phyloP scores from a whole-genome alignment of 768 basidiomycete genomes.

The Suillus hirtellus region DNA sequence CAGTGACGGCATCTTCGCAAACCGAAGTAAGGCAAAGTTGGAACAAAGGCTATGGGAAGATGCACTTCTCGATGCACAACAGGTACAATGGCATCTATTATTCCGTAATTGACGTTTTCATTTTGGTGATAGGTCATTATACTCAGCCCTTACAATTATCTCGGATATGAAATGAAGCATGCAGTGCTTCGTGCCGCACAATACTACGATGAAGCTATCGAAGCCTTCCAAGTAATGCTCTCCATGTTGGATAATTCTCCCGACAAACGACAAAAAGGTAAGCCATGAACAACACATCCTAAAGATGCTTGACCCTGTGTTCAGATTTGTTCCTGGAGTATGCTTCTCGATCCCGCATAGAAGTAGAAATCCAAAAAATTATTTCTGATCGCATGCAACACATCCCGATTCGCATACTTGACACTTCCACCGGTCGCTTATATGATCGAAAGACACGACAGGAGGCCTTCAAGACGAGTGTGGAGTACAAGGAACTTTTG shows the following conservation, averaged over 20 bases:
- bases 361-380: not conserved
- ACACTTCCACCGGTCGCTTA: not conserved
- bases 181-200: not conserved
- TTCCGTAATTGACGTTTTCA: not conserved
- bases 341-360: not conserved
- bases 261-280: not conserved
- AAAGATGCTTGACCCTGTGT: not conserved
- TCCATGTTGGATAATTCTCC: not conserved
- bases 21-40: not conserved
- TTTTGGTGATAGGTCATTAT: not conserved
- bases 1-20: not conserved
- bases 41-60: not conserved
- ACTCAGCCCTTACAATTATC: not conserved
- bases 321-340: not conserved
- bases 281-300: not conserved
- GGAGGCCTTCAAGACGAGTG: not conserved
- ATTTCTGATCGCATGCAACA: not conserved
- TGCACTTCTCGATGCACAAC: not conserved
- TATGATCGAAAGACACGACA: not conserved
- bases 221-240: not conserved
- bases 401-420: not conserved
- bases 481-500: not conserved
- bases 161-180: not conserved
- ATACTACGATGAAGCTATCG: not conserved
- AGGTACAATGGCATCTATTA: not conserved